Percentiles rank a stretch among this genome's conserved stretches.
These are phyloP conservation scores for Citeromyces hawaiiensis DNA, from an alignment of 1,139 yeast genomes.

Conservation along the genomic window DNA sequence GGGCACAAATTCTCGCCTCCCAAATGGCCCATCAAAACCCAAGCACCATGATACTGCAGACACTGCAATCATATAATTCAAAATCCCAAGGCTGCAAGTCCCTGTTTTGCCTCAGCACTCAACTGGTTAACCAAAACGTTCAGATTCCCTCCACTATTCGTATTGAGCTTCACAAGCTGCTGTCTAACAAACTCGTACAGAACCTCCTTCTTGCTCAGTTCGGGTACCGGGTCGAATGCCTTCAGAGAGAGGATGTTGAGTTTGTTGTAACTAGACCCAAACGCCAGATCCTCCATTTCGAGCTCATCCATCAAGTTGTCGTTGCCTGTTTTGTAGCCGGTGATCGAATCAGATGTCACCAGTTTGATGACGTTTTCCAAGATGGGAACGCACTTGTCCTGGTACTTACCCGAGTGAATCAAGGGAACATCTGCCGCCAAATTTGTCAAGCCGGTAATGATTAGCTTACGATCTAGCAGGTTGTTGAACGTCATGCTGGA, in stretches of 20 bases:
- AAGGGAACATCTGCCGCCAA: slow-evolving; percentile 29
- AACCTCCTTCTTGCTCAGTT: slow-evolving; percentile 11
- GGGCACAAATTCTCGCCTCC: too few relatives aligned
- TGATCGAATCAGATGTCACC: slow-evolving; percentile 21
- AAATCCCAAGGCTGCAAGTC: slow-evolving; percentile 18
- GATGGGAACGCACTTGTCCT: slow-evolving; percentile 31
- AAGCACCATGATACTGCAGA: too few relatives aligned
- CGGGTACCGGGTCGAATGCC: slow-evolving; percentile 58
- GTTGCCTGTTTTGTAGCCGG: slow-evolving; percentile 13
- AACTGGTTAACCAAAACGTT: slow-evolving; percentile 12
- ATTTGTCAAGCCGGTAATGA: slow-evolving; percentile 61
- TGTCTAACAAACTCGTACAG: slow-evolving; percentile 18
- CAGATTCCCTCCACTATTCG: slow-evolving; percentile 3
- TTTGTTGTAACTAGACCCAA: slow-evolving; percentile 77
- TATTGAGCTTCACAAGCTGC: slow-evolving; percentile 15
- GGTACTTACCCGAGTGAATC: slow-evolving; percentile 22
- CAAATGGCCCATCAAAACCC: too few relatives aligned
- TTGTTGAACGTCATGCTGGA: slow-evolving; percentile 55
- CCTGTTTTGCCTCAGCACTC: slow-evolving; percentile 21
- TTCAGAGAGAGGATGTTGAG: slow-evolving; percentile 48
- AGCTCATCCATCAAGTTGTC: slow-evolving; percentile 23
- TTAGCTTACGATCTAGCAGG: slow-evolving; percentile 60
- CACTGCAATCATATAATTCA: not conserved
- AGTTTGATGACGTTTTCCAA: slow-evolving; percentile 39
- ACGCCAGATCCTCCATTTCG: slow-evolving; percentile 53